A percentile compares a stretch with the other conserved stretches of the same genome.
These are phyloP conservation scores for Vigna unguiculata DNA, from an alignment of 306 rosid genomes.

Conservation along the genomic window DNA sequence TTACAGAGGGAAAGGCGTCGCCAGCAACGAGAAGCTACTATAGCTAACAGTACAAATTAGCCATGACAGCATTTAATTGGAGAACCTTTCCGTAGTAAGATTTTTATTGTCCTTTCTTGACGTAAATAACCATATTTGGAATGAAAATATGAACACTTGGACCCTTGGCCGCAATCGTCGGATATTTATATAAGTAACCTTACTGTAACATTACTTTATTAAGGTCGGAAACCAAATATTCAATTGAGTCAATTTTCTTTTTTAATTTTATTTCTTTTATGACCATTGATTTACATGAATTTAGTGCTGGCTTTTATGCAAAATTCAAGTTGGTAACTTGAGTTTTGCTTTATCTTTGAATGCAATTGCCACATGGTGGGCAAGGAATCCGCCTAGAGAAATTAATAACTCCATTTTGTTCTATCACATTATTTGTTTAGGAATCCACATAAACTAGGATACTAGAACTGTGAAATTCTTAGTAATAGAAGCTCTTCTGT, in stretches of 20 bases:
- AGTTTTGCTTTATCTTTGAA: neutral
- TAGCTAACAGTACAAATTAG: slow-evolving; percentile 12
- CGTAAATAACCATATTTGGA: slow-evolving; percentile 21
- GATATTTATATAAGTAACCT: neutral
- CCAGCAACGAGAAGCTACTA: slow-evolving; percentile 46
- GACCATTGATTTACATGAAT: neutral
- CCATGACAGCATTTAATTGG: slow-evolving; percentile 9
- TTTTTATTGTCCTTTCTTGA: neutral
- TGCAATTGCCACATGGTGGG: too few species aligned
- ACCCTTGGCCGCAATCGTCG: neutral
- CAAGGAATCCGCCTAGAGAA: too few species aligned
- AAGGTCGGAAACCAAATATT: neutral
- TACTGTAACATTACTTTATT: neutral
- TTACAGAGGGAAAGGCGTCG: slow-evolving; percentile 68
- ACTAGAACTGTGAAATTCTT: neutral
- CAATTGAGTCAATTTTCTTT: neutral
- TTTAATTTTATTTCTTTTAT: too few species aligned
- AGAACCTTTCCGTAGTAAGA: neutral
- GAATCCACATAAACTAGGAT: too few species aligned
- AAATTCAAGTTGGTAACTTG: neutral
- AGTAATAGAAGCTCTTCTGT: neutral
- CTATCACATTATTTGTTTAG: neutral
- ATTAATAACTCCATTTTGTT: neutral
- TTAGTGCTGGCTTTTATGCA: neutral
- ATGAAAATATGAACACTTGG: slow-evolving; percentile 29